Base-by-base conservation (phyloP, 352 stramenopile species). In the Aphanomyces euteiches region DNA sequence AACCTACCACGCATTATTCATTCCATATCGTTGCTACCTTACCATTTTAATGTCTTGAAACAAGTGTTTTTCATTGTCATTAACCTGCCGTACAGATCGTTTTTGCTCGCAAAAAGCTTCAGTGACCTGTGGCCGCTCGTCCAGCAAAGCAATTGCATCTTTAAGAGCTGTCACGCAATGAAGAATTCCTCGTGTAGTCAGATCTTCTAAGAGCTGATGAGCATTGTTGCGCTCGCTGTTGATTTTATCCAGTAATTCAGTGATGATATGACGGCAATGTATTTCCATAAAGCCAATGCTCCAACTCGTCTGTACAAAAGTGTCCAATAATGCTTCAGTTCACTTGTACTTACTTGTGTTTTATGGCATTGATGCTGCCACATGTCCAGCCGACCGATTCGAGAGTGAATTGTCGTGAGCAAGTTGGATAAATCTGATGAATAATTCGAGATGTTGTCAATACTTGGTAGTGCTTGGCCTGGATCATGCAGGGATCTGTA, bases 221-320 rank as follows among this genome's bases (percentile, higher is more conserved):
- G 89, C 47, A 5, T 56, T 60, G 17, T 78, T 74, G 7, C 84
- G 77, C 69, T 92, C 80, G 38, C 79, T 54, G 39, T 65, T 71
- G 73, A 90, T 87, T 3, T 83, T 58, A 4, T 92, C 81, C n/a
- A 84, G 61, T 47, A 90, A 79, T 37, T 90, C 82, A 5, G 74
- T 78, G 21, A 92, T 79, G 1, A 84, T 82, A 3, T 75, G 73
- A 0, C 81, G 81, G 40, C 84, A 92, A 41, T 90, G 82, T 61
- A 92, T 82, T 67, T 92, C 84, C 1, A 92, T 71, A 72, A 92
- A 92, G 7, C 81, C 81, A 7, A 90, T 80, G 58, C 81, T 89
- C 81, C 81, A 90, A 48, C 78, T 90, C 3, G 64, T 40, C 64
- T 70, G 41, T 7, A 15, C 17, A n/a, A 28, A 61, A 34, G 5